A percentile compares a stretch with the other conserved stretches of the same genome.
phyloP scores from a whole-genome alignment of 1,139 yeast species.

The Saccharomyces hybrid region DNA sequence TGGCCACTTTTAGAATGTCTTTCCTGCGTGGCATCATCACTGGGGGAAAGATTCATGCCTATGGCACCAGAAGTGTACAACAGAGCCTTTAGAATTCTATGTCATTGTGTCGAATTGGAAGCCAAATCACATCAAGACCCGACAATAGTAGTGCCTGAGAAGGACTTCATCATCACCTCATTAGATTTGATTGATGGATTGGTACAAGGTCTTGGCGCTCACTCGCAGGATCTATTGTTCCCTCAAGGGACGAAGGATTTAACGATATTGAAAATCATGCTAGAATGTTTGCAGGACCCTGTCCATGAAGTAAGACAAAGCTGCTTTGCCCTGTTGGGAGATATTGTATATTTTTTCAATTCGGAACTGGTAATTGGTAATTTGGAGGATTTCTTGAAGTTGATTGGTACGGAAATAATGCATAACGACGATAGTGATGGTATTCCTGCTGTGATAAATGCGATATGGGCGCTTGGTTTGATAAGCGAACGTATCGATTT shows the following conservation, averaged over 20 bases:
- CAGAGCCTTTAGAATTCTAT: constrained; percentile 64
- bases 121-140: constrained; percentile 63
- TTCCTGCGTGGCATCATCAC: constrained; percentile 82
- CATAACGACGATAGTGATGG: constrained; percentile 35
- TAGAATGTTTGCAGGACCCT: constrained; percentile 69
- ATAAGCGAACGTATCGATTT: constrained; percentile 59
- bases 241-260: constrained; percentile 26
- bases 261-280: constrained; percentile 55
- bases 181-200: constrained; percentile 86
- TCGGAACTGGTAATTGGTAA: constrained; percentile 32
- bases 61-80: constrained; percentile 85
- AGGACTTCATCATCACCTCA: constrained; percentile 83
- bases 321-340: constrained; percentile 86
- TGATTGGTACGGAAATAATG: constrained; percentile 59
- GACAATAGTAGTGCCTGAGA: constrained; percentile 69
- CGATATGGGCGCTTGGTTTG: constrained; percentile 92
- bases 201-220: constrained; percentile 75
- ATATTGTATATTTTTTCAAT: constrained; percentile 55
- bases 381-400: constrained; percentile 49
- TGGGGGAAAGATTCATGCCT: constrained; percentile 80
- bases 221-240: constrained; percentile 52
- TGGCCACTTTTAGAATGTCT: constrained; percentile 93
- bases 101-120: constrained; percentile 61
- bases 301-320: constrained; percentile 85
- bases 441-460: constrained; percentile 71